These are phyloP conservation scores for Acorus gramineus DNA, from an alignment of 106 monocot genomes.

Conservation along the genomic window DNA sequence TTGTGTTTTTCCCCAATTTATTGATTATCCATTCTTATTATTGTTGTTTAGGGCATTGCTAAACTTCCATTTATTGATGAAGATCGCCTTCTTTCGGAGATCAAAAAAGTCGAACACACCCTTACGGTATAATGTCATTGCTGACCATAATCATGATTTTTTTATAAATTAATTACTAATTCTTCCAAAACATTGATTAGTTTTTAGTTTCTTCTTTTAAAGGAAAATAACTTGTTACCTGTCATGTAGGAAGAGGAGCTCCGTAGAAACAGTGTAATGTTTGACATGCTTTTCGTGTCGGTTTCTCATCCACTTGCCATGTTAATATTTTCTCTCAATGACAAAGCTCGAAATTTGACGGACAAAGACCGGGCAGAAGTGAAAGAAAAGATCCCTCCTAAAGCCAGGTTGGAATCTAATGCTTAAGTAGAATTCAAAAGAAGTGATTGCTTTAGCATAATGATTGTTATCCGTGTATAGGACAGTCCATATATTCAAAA, in stretches of 20 bases:
- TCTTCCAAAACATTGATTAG: neutral
- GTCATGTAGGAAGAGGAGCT: slow-evolving; percentile 66
- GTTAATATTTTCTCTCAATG: slow-evolving; percentile 85
- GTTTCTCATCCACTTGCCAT: slow-evolving; percentile 81
- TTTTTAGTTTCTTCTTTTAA: too few relatives aligned
- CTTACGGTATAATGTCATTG: neutral
- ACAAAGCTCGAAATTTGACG: slow-evolving; percentile 53
- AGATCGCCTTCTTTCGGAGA: neutral
- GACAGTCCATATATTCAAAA: too few relatives aligned
- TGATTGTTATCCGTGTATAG: too few relatives aligned
- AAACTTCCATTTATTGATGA: neutral
- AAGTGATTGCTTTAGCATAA: too few relatives aligned
- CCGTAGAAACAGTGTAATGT: slow-evolving; percentile 74
- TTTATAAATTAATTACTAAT: neutral
- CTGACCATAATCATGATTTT: neutral
- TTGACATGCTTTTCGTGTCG: slow-evolving; percentile 88
- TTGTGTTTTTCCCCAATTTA: too few relatives aligned
- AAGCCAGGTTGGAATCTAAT: slow-evolving; percentile 41
- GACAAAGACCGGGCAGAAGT: slow-evolving; percentile 44
- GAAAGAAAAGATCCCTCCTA: slow-evolving; percentile 79
- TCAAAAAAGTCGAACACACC: neutral
- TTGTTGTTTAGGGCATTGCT: neutral
- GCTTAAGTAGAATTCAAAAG: too few relatives aligned
- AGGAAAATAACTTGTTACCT: too few relatives aligned
- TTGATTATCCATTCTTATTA: neutral